phyloP scores from a whole-genome alignment of 495 filamentous ascomycete species.

The Tuber indicum region DNA sequence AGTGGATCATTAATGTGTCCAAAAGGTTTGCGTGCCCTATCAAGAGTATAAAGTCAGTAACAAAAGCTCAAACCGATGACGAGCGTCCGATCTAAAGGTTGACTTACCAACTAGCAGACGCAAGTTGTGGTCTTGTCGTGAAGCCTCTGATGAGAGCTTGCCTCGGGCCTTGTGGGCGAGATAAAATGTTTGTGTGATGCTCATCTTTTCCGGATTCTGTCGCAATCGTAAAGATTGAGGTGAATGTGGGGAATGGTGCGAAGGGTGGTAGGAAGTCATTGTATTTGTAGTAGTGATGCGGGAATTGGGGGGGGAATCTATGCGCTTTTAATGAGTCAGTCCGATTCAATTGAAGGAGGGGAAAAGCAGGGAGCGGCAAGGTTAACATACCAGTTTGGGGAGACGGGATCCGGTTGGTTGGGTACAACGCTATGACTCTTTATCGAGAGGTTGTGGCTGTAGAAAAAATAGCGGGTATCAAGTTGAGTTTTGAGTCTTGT shows the following conservation, averaged over 20 bases:
- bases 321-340: constrained; percentile 33
- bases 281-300: constrained; percentile 30
- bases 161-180: constrained; percentile 89
- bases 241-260: constrained; percentile 26
- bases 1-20: constrained; percentile 90
- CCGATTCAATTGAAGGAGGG: constrained; percentile 26
- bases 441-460: constrained; percentile 2
- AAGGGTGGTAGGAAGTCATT: constrained; percentile 27
- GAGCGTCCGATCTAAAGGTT: background rate
- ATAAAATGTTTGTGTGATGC: constrained; percentile 94
- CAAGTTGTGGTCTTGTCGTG: constrained; percentile 84
- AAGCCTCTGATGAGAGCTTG: constrained; percentile 90
- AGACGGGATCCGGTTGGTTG: constrained; percentile 28
- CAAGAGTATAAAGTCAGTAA: constrained; percentile 23
- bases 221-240: constrained; percentile 24
- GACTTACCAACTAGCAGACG: constrained; percentile 66
- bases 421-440: constrained; percentile 29
- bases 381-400: constrained; percentile 35
- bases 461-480: constrained; percentile 1
- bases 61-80: background rate
- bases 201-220: constrained; percentile 62
- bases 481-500: background rate
- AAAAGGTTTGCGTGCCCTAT: constrained; percentile 90
- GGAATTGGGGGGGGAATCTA: constrained; percentile 10
- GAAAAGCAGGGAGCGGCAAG: constrained; percentile 25